Evolutionary conservation across 2,329 filamentous ascomycete genomes (phyloP), one percentile per base, ranked within the genome.

Genomic region (Cladophialophora chaetospira): DNA sequence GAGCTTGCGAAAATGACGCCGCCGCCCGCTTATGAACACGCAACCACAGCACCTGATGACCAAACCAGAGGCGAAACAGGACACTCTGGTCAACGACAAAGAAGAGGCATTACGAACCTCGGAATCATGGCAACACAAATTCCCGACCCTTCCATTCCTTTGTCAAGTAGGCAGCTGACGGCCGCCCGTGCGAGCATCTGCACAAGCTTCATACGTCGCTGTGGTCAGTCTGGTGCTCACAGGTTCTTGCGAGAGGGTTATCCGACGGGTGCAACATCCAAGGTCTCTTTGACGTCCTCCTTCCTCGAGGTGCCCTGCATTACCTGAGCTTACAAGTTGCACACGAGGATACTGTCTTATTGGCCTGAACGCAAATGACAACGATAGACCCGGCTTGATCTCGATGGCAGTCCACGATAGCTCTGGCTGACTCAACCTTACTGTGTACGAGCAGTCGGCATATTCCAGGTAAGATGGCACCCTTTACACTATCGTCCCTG

Each of bases 1-100:
- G 53, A 57, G 56, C 59, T 44, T 58, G 38, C 42, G 42, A 40
- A 51, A 51, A 53, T 62, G 53, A 62, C 59, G 55, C 53, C 29
- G 47, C 47, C 31, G 42, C 44, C 5, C n/a, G 40, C 44, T 28
- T 44, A 29, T 31, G 40, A 42, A 54, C 54, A 45, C 42, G 40
- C 49, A 60, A 53, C 49, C 38, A 15, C 36, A 29, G 15, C 19
- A 28, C 26, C 21, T 26, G 53, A 28, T 51, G 43, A 44, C 21
- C 36, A 43, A 33, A 26, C 25, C 48, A 51, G 25, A 51, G 25
- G 36, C 25, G 10, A 50, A 43, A 33, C 29, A 44, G 45, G 51
- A 50, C 51, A 55, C 51, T 35, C 48, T 43, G 33, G 36, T 19
- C 48, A 51, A 51, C 26, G 36, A 42, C 48, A 51, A 51, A 42